These are phyloP conservation scores for Pseudodiploospora longispora DNA, from an alignment of 2,329 filamentous ascomycete species.

Conservation along the genomic window DNA sequence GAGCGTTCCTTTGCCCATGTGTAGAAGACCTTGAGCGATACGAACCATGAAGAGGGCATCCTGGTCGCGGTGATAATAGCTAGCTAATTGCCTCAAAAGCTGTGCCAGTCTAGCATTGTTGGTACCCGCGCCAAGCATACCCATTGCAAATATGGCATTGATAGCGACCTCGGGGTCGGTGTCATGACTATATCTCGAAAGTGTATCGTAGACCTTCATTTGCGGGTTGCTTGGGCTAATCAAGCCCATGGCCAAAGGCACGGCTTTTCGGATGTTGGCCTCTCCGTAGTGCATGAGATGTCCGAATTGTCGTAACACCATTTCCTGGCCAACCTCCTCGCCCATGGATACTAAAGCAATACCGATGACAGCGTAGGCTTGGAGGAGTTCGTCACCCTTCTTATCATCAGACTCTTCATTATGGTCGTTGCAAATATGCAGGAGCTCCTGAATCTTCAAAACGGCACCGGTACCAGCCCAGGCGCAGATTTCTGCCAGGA, in stretches of 20 bases:
- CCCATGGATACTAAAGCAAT: slow-evolving; percentile 95
- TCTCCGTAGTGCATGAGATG: slow-evolving; percentile 99
- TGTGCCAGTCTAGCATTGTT: slow-evolving; percentile 97
- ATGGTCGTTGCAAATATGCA: slow-evolving; percentile 97
- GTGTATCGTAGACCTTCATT: slow-evolving; percentile 99
- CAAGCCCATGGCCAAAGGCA: slow-evolving; percentile 92
- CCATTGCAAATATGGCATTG: slow-evolving; percentile 99
- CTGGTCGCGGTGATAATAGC: slow-evolving; percentile 95
- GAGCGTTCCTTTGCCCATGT: slow-evolving; percentile 98
- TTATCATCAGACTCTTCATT: slow-evolving; percentile 91
- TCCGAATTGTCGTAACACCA: slow-evolving; percentile 95
- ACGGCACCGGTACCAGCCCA: slow-evolving; percentile 98
- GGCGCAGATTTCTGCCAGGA: slow-evolving; percentile 91
- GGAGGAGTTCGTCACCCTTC: slow-evolving; percentile 89
- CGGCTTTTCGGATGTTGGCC: slow-evolving; percentile 91
- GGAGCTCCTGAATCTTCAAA: slow-evolving; percentile 90
- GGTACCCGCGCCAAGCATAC: slow-evolving; percentile 88
- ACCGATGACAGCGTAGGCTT: slow-evolving; percentile 92
- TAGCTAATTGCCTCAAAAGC: slow-evolving; percentile 85
- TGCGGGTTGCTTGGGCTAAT: slow-evolving; percentile 97
- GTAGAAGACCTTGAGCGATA: slow-evolving; percentile 91
- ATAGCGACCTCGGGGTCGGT: slow-evolving; percentile 97
- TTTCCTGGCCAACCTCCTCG: slow-evolving; percentile 96
- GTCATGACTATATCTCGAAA: slow-evolving; percentile 96
- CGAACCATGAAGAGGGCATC: slow-evolving; percentile 98